Conservation (phyloP, 306 rosid genomes). For the Luffa acutangula region DNA sequence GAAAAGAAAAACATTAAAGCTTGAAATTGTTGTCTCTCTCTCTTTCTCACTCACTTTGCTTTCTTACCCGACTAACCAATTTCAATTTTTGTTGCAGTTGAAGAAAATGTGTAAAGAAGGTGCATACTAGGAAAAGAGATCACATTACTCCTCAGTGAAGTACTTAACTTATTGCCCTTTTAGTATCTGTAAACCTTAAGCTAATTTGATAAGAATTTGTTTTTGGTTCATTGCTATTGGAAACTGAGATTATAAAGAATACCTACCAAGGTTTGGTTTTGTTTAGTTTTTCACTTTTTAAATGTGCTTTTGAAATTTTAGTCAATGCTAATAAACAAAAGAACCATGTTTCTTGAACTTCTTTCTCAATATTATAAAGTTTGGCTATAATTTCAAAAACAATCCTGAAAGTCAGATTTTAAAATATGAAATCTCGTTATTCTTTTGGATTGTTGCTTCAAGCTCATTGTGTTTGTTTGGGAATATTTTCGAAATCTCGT, state of each 20-base stretch:
- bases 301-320: no score
- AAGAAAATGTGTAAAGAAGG: conserved; percentile 98
- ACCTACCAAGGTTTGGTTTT: no score
- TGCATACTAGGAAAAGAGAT: conserved; percentile 78
- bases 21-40: background rate
- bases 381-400: background rate
- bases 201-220: background rate
- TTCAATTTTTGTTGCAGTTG: conserved; percentile 47
- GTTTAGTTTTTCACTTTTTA: no score
- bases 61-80: conserved; percentile 19
- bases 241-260: background rate
- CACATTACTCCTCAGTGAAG: background rate
- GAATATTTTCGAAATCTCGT: background rate
- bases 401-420: background rate
- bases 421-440: background rate
- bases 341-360: background rate
- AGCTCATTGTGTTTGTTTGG: background rate
- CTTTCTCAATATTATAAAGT: no score
- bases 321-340: background rate
- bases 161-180: background rate
- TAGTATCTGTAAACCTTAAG: background rate
- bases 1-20: background rate
- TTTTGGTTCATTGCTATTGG: background rate
- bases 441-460: background rate
- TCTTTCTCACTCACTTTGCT: background rate